Conservation (phyloP, 179 eudicot genomes). For the Vitellaria paradoxa region DNA sequence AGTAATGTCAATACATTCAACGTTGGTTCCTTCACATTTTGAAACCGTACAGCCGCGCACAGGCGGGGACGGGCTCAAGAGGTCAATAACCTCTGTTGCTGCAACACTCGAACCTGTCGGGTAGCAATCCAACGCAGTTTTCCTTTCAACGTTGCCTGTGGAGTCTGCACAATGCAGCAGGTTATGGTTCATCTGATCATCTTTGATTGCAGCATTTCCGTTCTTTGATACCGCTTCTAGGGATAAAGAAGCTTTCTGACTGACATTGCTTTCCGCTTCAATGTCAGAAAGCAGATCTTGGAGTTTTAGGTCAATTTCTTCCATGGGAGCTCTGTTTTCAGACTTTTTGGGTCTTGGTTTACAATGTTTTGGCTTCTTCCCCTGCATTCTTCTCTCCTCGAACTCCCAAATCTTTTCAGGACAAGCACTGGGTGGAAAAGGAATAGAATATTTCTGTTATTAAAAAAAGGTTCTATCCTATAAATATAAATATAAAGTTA, state of each 20-base stretch:
- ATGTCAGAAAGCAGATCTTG: constrained; percentile 59
- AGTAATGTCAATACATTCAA: constrained; percentile 40
- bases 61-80: constrained; percentile 64
- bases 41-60: constrained; percentile 25
- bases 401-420: constrained; percentile 83
- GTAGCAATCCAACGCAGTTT: constrained; percentile 8
- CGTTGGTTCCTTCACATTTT: constrained; percentile 28
- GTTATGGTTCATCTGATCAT: constrained; percentile 19
- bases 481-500: not conserved
- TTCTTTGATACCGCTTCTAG: constrained; percentile 3
- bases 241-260: constrained; percentile 11
- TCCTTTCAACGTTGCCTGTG: constrained; percentile 14
- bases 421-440: constrained; percentile 61
- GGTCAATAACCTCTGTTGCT: constrained; percentile 55
- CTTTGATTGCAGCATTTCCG: not conserved
- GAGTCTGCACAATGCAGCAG: not conserved
- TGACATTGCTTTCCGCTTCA: constrained; percentile 32
- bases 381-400: constrained; percentile 53
- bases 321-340: constrained; percentile 31
- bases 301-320: constrained; percentile 52
- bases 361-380: constrained; percentile 45
- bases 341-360: constrained; percentile 51
- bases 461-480: not conserved
- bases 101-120: constrained; percentile 9
- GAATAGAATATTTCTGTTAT: not conserved